Base-by-base conservation (phyloP, 2,329 filamentous ascomycete species). In the Aspergillus fijiensis region DNA sequence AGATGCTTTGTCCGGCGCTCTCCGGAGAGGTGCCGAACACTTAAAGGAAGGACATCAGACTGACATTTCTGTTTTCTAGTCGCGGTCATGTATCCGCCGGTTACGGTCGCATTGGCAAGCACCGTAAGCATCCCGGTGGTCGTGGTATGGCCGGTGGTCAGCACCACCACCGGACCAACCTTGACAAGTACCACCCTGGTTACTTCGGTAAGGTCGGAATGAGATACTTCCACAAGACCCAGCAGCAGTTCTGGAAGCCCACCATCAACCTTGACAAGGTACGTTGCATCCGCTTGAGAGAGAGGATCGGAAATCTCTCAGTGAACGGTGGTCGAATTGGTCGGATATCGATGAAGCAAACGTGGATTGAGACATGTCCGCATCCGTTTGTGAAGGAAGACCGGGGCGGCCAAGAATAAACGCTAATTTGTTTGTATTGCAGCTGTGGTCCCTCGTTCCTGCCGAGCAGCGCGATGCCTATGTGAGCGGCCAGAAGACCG, bases 231-330 rank as follows among this genome's bases (percentile, higher is more conserved):
- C 94, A 98, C 87, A 93, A 95, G 84, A 89, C 91, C 78, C 86
- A 88, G 77, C 94, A 94, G 86, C 90, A 96, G 79, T 92, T 94
- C 87, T 99, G 94, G 95, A 97, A 96, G 86, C 95, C 95, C 70
- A 87, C 92, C 74, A 90, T 99, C 89, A 99, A 99, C 87, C 85
- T 99, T 74, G 95, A 98, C 84, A 99, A 98, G 90, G 90, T 94
- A 82, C 75, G 82, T 77, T 67, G 58, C 16, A 27, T 53, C 58
- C 57, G 51, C 60, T 51, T 52, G 59, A 53, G 54, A 54, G 10
- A 39, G 45, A 52, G 23, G 35, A 35, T 51, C 49, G 27, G 57
- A 45, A 33, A 55, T 4, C n/a, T n/a, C 47, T 48, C 33, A 25
- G 45, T 29, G 19, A 19, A 35, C 12, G 50, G 39, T 16, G 16